phyloP scores from a whole-genome alignment of 2,329 filamentous ascomycete species.

The Aspergillus sclerotialis region DNA sequence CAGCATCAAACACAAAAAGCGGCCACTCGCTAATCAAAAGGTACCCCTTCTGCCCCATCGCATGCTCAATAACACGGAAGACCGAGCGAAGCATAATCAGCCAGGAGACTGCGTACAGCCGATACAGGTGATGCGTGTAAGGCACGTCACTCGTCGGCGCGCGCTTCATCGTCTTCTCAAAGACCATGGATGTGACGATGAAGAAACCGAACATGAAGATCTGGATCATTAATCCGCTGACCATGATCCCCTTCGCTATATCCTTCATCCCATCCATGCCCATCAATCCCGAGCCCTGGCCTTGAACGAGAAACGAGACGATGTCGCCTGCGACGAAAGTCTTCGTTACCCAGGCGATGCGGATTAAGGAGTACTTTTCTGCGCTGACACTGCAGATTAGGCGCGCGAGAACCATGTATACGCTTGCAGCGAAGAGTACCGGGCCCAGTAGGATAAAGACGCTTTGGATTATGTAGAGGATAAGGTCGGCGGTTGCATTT shows the following conservation, averaged over 20 bases:
- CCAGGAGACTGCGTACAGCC: constrained; percentile 14
- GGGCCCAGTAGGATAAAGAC: constrained; percentile 44
- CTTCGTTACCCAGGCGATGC: constrained; percentile 39
- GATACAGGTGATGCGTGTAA: constrained; percentile 11
- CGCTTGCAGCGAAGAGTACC: constrained; percentile 43
- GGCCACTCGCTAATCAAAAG: constrained; percentile 36
- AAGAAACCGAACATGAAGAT: constrained; percentile 21
- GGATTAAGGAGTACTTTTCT: constrained; percentile 38
- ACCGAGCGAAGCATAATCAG: constrained; percentile 40
- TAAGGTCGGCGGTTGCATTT: constrained; percentile 11
- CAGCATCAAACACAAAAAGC: constrained; percentile 40
- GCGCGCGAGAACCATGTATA: constrained; percentile 45
- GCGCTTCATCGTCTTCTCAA: constrained; percentile 14
- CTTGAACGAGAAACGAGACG: constrained; percentile 43
- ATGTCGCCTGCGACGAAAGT: constrained; percentile 45
- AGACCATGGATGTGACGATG: constrained; percentile 14
- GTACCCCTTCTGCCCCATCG: constrained; percentile 36
- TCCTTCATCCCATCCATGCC: constrained; percentile 5
- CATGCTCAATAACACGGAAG: constrained; percentile 46
- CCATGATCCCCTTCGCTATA: constrained; percentile 7
- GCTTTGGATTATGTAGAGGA: constrained; percentile 35
- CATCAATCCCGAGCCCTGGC: constrained; percentile 14
- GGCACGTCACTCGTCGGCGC: constrained; percentile 5
- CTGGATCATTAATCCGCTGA: constrained; percentile 20
- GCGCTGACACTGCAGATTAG: constrained; percentile 36